Conservation (phyloP, 805 yeast species). For the Yarrowia hollandica region DNA sequence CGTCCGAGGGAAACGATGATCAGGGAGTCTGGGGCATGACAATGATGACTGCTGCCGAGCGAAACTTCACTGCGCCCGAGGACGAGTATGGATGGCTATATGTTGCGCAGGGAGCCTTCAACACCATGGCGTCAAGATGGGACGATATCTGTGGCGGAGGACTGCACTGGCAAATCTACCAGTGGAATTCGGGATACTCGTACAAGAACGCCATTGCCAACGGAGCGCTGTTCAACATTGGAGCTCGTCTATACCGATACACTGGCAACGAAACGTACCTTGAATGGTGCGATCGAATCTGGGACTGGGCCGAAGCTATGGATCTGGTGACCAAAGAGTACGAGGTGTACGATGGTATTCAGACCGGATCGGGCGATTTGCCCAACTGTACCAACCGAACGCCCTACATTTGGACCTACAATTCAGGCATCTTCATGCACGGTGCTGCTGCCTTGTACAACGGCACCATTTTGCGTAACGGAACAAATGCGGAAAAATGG, state of each 20-base stretch:
- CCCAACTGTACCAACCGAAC: constrained; percentile 52
- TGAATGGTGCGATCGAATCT: constrained; percentile 71
- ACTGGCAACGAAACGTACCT: constrained; percentile 72
- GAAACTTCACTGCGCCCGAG: constrained; percentile 74
- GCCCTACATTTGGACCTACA: constrained; percentile 68
- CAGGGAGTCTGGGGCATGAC: constrained; percentile 97
- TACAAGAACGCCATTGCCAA: constrained; percentile 89
- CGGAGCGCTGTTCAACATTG: constrained; percentile 84
- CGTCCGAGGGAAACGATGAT: constrained; percentile 97
- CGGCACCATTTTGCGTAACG: constrained; percentile 35
- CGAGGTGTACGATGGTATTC: constrained; percentile 70
- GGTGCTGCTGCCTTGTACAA: constrained; percentile 72
- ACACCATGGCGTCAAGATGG: constrained; percentile 91
- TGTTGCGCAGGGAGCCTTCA: constrained; percentile 84
- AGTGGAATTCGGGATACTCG: constrained; percentile 92
- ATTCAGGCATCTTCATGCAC: constrained; percentile 65
- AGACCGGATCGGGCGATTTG: constrained; percentile 37
- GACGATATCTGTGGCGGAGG: constrained; percentile 84
- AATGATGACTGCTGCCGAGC: constrained; percentile 88
- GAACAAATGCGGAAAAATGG: constrained; percentile 60
- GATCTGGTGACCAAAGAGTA: constrained; percentile 42
- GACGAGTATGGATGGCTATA: constrained; percentile 77
- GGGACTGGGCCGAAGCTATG: constrained; percentile 67
- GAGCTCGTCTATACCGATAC: constrained; percentile 82
- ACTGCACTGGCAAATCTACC: constrained; percentile 91